A percentile compares a stretch with the other conserved stretches of the same genome.
These are phyloP conservation scores for Periglandula ipomoeae DNA, from an alignment of 2,329 filamentous ascomycete species.

Conservation along the genomic window DNA sequence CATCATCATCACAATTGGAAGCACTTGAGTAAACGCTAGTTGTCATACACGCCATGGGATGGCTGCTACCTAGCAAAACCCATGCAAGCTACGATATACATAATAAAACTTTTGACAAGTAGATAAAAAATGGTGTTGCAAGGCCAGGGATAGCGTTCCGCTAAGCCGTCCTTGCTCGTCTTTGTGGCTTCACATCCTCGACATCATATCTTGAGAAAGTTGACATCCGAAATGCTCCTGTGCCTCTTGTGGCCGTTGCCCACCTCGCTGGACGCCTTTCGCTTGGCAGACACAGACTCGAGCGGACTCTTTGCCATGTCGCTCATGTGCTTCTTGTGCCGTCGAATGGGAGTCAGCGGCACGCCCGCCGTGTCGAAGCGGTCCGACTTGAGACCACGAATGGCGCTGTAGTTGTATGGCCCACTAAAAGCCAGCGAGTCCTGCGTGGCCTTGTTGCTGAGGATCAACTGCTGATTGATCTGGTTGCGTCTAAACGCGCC, in stretches of 20 bases:
- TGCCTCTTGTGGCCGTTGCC: constrained; percentile 43
- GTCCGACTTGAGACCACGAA: constrained; percentile 56
- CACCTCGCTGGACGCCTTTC: constrained; percentile 41
- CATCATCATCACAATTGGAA: no score
- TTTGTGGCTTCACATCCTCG: constrained; percentile 4
- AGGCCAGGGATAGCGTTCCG: constrained; percentile 35
- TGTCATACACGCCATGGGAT: no score
- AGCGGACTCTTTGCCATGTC: constrained; percentile 41
- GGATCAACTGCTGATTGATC: constrained; percentile 51
- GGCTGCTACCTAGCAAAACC: no score
- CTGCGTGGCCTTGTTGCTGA: constrained; percentile 50
- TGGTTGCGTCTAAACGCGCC: constrained; percentile 68
- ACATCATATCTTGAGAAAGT: constrained; percentile 34
- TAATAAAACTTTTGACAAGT: no score
- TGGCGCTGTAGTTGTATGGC: constrained; percentile 49
- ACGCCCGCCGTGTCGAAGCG: constrained; percentile 56
- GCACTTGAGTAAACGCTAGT: no score
- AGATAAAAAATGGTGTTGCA: constrained; percentile 6
- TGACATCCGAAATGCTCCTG: constrained; percentile 50
- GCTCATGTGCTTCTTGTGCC: constrained; percentile 40
- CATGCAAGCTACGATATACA: no score
- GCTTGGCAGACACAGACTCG: constrained; percentile 39
- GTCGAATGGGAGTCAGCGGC: constrained; percentile 59
- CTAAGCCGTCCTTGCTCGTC: constrained; percentile 39
- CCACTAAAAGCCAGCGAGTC: constrained; percentile 55